phyloP scores from a whole-genome alignment of 2,329 filamentous ascomycete species.

The Oidium heveae region DNA sequence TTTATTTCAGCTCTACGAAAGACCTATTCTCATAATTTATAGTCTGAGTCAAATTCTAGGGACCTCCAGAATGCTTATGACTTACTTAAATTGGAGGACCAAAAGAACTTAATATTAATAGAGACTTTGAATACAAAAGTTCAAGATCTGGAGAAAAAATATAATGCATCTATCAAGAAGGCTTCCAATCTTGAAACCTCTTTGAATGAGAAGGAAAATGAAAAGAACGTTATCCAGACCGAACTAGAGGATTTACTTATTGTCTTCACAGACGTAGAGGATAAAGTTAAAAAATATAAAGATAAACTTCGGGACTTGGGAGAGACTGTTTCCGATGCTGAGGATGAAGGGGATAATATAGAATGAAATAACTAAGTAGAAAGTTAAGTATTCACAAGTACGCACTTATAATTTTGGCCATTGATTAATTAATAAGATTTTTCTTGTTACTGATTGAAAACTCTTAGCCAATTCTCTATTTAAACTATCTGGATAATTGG shows the following conservation, averaged over 20 bases:
- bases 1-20: not conserved
- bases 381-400: too few species aligned
- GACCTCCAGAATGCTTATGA: too few species aligned
- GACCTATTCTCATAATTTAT: too few species aligned
- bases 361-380: too few species aligned
- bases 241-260: slow-evolving; percentile 64
- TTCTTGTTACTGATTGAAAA: too few species aligned
- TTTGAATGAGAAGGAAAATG: slow-evolving; percentile 27
- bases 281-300: slow-evolving; percentile 53
- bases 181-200: slow-evolving; percentile 8
- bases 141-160: slow-evolving; percentile 13
- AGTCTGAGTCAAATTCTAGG: too few species aligned
- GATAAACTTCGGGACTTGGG: slow-evolving; percentile 28
- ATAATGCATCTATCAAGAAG: slow-evolving; percentile 15
- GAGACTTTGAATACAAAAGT: slow-evolving; percentile 20
- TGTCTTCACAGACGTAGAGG: slow-evolving; percentile 58
- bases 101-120: slow-evolving; percentile 7
- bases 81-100: too few species aligned
- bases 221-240: slow-evolving; percentile 36
- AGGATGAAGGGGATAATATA: slow-evolving; percentile 32
- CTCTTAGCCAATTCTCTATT: too few species aligned
- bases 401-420: too few species aligned
- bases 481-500: too few species aligned
- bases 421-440: too few species aligned
- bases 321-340: slow-evolving; percentile 50